Evolutionary conservation across 2,329 filamentous ascomycete species (phyloP), one percentile per base, ranked within the genome.

Genomic region (Sporothrix dimorphospora): DNA sequence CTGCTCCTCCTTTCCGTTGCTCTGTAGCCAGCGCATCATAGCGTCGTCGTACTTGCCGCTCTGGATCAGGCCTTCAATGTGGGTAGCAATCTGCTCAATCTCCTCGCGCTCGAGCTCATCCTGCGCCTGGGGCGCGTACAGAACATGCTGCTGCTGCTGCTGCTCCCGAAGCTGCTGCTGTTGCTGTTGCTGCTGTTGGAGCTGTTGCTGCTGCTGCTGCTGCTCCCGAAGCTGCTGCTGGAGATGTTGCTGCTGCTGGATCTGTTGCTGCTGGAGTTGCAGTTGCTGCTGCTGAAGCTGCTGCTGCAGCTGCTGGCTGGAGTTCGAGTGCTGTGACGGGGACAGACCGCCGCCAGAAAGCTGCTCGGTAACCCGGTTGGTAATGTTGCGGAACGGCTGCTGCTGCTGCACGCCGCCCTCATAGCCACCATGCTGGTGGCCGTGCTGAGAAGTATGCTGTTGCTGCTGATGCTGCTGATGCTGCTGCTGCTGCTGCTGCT

Each of bases 11-110:
- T 79, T 78, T 45, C 87, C 85, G 19, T 85, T 86, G 75, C 86
- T 75, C 80, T 92, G 90, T 71, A 92, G 86, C 90, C 90, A 92
- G 73, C 87, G 86, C 72, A 91, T 85, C 78, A 90, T 85, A 55
- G 88, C 90, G 70, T 88, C 86, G 77, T 92, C 89, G 71, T 87
- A 86, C 47, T 87, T 86, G 27, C 87, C 88, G 40, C 87, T 84
- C 47, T 86, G 83, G 81, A 96, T 89, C 57, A 89, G 82, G 66
- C 84, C 81, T 67, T 89, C 88, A 72, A 95, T 90, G 30, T 85
- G 82, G 21, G 87, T 84, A 27, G 91, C 85, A 69, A 85, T 81
- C 67, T 84, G 82, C 53, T 86, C 82, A 69, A 89, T 81, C 77
- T 93, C 90, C 7, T 82, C 75, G 66, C 89, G 85, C 75, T 87